phyloP scores from a whole-genome alignment of 176 grass and related monocot genomes.

The Oropetium thomaeum region DNA sequence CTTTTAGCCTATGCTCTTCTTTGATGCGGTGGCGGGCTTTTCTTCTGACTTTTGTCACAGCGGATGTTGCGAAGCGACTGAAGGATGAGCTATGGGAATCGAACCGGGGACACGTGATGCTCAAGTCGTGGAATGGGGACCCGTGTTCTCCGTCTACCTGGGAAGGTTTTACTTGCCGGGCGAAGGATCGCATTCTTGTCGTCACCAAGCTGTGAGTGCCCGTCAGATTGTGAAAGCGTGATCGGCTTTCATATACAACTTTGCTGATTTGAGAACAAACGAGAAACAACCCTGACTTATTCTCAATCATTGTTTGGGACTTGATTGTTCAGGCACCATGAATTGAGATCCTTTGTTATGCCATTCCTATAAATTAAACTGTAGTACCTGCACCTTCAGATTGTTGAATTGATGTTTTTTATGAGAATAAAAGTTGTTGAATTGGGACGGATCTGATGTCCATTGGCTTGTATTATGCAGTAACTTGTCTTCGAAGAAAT shows the following conservation, averaged over 20 bases:
- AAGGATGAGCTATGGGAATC: constrained; percentile 42
- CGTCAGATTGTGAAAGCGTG: neutral
- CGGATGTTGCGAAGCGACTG: constrained; percentile 36
- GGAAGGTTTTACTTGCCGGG: constrained; percentile 46
- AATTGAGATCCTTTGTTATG: neutral
- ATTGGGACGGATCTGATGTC: constrained; percentile 5
- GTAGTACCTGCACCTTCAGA: neutral
- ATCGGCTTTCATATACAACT: neutral
- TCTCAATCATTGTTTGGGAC: neutral
- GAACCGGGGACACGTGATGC: constrained; percentile 50
- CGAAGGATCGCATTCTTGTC: constrained; percentile 16
- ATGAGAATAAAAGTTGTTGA: neutral
- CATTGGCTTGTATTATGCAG: constrained; percentile 34
- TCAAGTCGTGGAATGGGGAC: constrained; percentile 53
- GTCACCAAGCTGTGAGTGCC: constrained; percentile 55
- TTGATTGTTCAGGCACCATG: neutral
- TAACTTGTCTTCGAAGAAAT: constrained; percentile 51
- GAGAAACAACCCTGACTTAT: neutral
- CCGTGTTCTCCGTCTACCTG: constrained; percentile 51
- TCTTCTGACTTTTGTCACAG: constrained; percentile 33
- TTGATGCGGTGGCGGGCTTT: neutral
- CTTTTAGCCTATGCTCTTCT: neutral
- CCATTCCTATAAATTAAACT: neutral
- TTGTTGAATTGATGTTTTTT: neutral
- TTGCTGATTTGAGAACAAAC: neutral